These are phyloP conservation scores for Candida railenensis DNA, from an alignment of 805 yeast species.

Conservation along the genomic window DNA sequence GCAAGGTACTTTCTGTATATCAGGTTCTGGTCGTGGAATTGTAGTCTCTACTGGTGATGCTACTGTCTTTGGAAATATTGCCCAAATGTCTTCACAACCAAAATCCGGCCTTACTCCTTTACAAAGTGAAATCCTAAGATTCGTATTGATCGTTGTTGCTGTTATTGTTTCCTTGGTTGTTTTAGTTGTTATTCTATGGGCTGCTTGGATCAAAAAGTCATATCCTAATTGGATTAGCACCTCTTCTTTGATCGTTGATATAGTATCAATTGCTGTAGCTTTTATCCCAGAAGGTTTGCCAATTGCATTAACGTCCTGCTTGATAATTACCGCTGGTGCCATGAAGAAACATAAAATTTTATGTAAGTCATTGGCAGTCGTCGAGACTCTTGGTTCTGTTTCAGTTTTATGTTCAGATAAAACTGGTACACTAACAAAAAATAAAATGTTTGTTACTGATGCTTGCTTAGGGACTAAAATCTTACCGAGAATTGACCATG, in stretches of 20 bases:
- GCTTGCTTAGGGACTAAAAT: slow-evolving; percentile 14
- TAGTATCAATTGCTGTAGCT: slow-evolving; percentile 47
- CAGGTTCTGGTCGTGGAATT: slow-evolving; percentile 44
- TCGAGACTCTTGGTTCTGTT: slow-evolving; percentile 59
- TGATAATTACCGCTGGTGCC: slow-evolving; percentile 45
- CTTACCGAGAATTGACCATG: slow-evolving; percentile 9
- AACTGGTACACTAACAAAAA: slow-evolving; percentile 50
- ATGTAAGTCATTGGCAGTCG: slow-evolving; percentile 45
- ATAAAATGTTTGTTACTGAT: slow-evolving; percentile 44
- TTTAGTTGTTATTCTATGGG: slow-evolving; percentile 39
- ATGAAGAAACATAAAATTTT: slow-evolving; percentile 46
- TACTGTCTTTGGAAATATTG: slow-evolving; percentile 48
- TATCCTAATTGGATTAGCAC: slow-evolving; percentile 43
- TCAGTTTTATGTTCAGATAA: slow-evolving; percentile 45
- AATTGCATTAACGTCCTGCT: slow-evolving; percentile 50
- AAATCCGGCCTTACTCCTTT: slow-evolving; percentile 41
- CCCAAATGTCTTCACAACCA: slow-evolving; percentile 39
- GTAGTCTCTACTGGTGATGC: slow-evolving; percentile 44
- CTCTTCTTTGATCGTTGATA: slow-evolving; percentile 39
- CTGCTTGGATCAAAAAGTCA: slow-evolving; percentile 37
- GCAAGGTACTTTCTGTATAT: slow-evolving; percentile 45
- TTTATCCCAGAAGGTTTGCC: slow-evolving; percentile 54
- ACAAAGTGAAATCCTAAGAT: slow-evolving; percentile 40
- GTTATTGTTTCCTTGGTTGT: slow-evolving; percentile 28
- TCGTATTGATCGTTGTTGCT: slow-evolving; percentile 24